Evolutionary conservation across 2,329 filamentous ascomycete genomes (phyloP), one percentile per base, ranked within the genome.

Genomic region (Aciculosporium take): DNA sequence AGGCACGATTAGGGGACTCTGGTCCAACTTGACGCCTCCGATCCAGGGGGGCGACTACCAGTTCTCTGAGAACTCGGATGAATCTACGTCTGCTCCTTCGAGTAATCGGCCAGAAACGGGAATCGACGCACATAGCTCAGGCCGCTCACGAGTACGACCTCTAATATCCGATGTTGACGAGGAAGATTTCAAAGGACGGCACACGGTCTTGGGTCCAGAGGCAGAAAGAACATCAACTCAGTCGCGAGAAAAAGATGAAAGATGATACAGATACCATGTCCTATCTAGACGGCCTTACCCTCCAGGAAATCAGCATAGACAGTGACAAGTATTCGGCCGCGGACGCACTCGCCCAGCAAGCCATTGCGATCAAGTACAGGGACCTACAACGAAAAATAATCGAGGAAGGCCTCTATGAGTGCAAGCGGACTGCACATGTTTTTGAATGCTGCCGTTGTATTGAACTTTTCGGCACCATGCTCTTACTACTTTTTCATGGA

Each of bases 11-110:
- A 74, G 91, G 55, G 84, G 85, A 24, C 68, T 66, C 46, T 98
- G 91, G 91, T 66, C 67, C 46, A 95, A 95, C 60, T 94, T 95
- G 56, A 54, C 84, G 6, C 88, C 91, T 4, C 89, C 91, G 0
- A 89, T 96, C 40, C 89, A 96, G 60, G 88, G 87, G 43, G 89
- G 89, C 32, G 70, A 71, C 44, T 94, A 88, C 60, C 73, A 80
- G 49, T 61, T 64, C 18, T 52, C 57, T 13, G 48, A 48, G 36
- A 56, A 63, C 21, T 57, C 61, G 7, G 59, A 64, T 34, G 57
- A 62, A 10, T 13, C 50, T 7, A 21, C 42, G 12, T 20, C 7
- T 18, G 31, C 47, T 12, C 44, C 50, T 4, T 30, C 36, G 20
- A 45, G 43, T 29, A 49, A 38, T 24, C 36, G 44, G 24, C 49